A percentile compares a stretch with the other conserved stretches of the same genome.
These are phyloP conservation scores for Albizia julibrissin DNA, from an alignment of 306 rosid genomes.

Conservation along the genomic window DNA sequence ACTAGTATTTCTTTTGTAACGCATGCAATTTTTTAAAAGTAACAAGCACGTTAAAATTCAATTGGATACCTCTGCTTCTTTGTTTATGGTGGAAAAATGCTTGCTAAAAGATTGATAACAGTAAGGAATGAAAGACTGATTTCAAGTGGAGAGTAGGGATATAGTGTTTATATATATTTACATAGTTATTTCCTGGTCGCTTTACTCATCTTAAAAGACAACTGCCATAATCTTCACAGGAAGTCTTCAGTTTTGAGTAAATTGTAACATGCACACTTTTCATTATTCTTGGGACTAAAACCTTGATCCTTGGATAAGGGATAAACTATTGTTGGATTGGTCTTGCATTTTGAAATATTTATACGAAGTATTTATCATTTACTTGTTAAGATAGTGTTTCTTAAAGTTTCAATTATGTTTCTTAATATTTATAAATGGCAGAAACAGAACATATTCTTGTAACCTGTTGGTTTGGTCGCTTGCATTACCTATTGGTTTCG, in stretches of 20 bases:
- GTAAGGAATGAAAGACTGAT: background rate
- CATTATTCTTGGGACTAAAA: no score
- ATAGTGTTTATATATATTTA: constrained; percentile 18
- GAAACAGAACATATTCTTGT: no score
- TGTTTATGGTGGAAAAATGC: constrained; percentile 25
- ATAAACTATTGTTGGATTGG: no score
- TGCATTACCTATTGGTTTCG: no score
- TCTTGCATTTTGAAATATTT: no score
- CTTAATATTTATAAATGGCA: no score
- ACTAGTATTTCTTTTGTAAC: constrained; percentile 24
- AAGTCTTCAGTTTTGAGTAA: background rate
- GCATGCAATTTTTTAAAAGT: constrained; percentile 29
- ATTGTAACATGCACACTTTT: no score
- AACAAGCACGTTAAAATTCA: background rate
- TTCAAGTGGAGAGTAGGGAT: constrained; percentile 3
- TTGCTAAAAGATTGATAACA: background rate
- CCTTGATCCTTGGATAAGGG: no score
- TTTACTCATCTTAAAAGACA: background rate
- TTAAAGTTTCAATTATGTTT: no score
- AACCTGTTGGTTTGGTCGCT: no score
- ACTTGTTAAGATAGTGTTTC: no score
- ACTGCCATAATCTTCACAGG: background rate
- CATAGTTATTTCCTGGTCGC: background rate
- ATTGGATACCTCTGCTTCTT: constrained; percentile 11
- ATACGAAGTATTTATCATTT: no score